Base-by-base conservation (phyloP, 2,329 filamentous ascomycete species). In the Talaromyces sp. region DNA sequence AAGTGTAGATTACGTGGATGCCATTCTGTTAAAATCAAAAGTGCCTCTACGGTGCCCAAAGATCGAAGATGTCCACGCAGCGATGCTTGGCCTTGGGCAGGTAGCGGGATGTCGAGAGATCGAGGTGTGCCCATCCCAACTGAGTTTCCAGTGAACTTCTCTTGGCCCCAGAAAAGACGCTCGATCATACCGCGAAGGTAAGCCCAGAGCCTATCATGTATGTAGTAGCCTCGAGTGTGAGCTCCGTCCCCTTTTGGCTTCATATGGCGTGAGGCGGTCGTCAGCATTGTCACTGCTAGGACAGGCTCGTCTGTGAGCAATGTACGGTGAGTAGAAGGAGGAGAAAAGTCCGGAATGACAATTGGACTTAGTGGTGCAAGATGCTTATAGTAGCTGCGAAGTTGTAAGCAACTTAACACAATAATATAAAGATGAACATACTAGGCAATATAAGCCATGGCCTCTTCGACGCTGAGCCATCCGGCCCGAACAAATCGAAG, bases 11-110 rank as follows among this genome's bases (percentile, higher is more conserved):
- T 93, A 6, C 94, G 88, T 4, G 95, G 95, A 76, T 98, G 94
- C 94, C 95, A 99, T 74, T 99, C 95, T 1, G 94, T 98, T 52
- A 99, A 82, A 31, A 99, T 89, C 83, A 99, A 88, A 37, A 99
- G 81, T 39, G 93, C 96, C 79, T 99, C 95, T 31, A 99, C 92
- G 0, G 94, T 97, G 17, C 95, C 95, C 3, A 99, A 81, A 0
- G 94, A 97, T 61, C 95, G 86, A 62, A 98, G 81, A 70, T 93
- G 95, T 22, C 90, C 90, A 73, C 90, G 90, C 64, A 87, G 74
- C 49, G 73, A 75, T 27, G 76, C 70, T 69, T 84, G 85, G 15
- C 84, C 80, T 17, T 81, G 80, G 37, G 50, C 37, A 2, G 83
- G 77, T 15, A 84, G 80, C 77, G 79, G 93, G 73, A 78, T 88